phyloP scores from a whole-genome alignment of 805 yeast genomes.

The Yarrowia divulgata region DNA sequence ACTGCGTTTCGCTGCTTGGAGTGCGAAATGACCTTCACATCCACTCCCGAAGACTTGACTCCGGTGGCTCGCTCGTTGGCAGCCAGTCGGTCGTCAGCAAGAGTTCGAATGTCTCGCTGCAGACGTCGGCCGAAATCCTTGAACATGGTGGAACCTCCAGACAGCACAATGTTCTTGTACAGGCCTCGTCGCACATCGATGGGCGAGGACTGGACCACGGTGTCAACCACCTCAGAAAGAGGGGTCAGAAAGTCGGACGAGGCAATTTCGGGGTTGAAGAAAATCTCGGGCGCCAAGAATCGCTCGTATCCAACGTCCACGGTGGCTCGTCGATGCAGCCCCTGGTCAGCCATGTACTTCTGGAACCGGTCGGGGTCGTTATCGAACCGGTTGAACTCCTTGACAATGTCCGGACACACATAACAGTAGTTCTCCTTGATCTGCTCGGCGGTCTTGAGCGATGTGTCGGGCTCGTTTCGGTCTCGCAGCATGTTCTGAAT shows the following conservation, averaged over 20 bases:
- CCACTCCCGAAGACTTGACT: constrained; percentile 87
- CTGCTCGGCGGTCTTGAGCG: constrained; percentile 93
- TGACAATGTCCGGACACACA: constrained; percentile 96
- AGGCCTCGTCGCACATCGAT: constrained; percentile 97
- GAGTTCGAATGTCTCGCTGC: constrained; percentile 87
- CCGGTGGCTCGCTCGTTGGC: constrained; percentile 78
- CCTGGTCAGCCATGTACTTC: constrained; percentile 85
- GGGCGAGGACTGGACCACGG: constrained; percentile 92
- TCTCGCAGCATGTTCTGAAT: constrained; percentile 94
- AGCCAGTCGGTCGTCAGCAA: constrained; percentile 88
- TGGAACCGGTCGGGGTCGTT: constrained; percentile 93
- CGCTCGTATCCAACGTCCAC: constrained; percentile 98
- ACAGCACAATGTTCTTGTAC: constrained; percentile 91
- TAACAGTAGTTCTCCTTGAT: constrained; percentile 97
- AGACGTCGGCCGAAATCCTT: constrained; percentile 97
- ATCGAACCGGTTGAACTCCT: constrained; percentile 94
- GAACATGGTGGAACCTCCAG: constrained; percentile 99
- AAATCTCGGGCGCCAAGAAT: constrained; percentile 98
- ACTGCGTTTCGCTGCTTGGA: constrained; percentile 98
- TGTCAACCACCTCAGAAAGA: constrained; percentile 93
- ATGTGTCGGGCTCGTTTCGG: constrained; percentile 94
- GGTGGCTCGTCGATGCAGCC: constrained; percentile 64
- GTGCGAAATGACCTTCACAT: constrained; percentile 95
- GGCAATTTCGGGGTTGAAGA: constrained; percentile 97
- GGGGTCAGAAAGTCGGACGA: constrained; percentile 96